Evolutionary conservation across 2,329 filamentous ascomycete species (phyloP).

Genomic region (Xylariaceae sp.): DNA sequence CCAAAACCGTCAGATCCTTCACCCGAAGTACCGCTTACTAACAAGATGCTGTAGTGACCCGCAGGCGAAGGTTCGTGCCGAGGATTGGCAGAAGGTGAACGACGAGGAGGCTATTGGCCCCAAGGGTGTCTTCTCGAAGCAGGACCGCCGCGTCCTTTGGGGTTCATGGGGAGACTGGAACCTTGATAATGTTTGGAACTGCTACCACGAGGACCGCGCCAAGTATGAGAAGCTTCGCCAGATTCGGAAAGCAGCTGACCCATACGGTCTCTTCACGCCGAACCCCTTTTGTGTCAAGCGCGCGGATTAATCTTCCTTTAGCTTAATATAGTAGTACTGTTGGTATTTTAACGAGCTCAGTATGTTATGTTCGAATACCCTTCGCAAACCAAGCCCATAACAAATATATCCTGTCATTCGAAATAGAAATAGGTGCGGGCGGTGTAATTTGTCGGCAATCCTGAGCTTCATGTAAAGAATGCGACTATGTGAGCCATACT

Average conservation of each 20-base stretch:
- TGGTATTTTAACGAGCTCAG: background rate
- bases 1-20: background rate
- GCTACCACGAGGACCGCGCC: constrained; percentile 46
- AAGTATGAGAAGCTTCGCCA: constrained; percentile 48
- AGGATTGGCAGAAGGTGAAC: constrained; percentile 52
- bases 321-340: background rate
- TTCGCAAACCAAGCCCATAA: no score
- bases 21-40: background rate
- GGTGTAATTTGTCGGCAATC: no score
- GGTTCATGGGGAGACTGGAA: constrained; percentile 49
- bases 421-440: no score
- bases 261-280: constrained; percentile 40
- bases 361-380: background rate
- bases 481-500: no score
- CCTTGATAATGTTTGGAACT: constrained; percentile 45
- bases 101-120: constrained; percentile 43
- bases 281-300: constrained; percentile 42
- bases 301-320: constrained; percentile 29
- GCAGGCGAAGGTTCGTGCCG: constrained; percentile 43
- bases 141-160: constrained; percentile 50
- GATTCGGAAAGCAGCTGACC: constrained; percentile 44
- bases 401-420: no score
- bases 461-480: no score
- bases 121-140: constrained; percentile 47
- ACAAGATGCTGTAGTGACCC: constrained; percentile 29